phyloP scores from a whole-genome alignment of 768 basidiomycete genomes.

The Hygrophoropsis aurantiaca region DNA sequence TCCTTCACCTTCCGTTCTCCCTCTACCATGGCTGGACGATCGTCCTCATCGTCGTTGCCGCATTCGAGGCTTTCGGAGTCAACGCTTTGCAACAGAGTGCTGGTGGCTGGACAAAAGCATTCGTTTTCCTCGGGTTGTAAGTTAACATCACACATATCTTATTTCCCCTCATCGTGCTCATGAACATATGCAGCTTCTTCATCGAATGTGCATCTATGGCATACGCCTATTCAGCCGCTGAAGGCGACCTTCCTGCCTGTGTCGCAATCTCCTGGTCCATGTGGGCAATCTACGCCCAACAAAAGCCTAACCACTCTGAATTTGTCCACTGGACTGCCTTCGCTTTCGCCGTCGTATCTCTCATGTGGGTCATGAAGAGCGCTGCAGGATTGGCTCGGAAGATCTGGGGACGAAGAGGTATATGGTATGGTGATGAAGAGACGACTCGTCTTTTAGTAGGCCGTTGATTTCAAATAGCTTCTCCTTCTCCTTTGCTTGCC shows the following conservation, averaged over 20 bases:
- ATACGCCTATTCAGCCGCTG: slow-evolving; percentile 63
- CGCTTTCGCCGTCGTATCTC: slow-evolving; percentile 59
- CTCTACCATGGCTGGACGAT: slow-evolving; percentile 66
- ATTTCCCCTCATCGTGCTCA: background rate
- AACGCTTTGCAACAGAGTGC: slow-evolving; percentile 52
- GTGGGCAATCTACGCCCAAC: slow-evolving; percentile 61
- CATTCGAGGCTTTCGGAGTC: slow-evolving; percentile 61
- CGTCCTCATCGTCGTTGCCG: slow-evolving; percentile 51
- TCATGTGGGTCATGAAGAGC: slow-evolving; percentile 63
- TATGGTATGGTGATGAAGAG: slow-evolving; percentile 22
- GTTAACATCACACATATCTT: too few relatives aligned
- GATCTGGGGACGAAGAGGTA: slow-evolving; percentile 32
- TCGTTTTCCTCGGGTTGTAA: slow-evolving; percentile 59
- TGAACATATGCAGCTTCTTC: slow-evolving; percentile 38
- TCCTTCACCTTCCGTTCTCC: slow-evolving; percentile 73
- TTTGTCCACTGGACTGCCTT: slow-evolving; percentile 72
- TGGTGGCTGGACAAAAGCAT: slow-evolving; percentile 59
- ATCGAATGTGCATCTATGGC: slow-evolving; percentile 58
- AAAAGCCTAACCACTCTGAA: slow-evolving; percentile 39
- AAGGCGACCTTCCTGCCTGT: slow-evolving; percentile 69
- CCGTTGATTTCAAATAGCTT: slow-evolving; percentile 9
- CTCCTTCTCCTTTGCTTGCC: too few relatives aligned
- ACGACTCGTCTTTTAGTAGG: slow-evolving; percentile 32
- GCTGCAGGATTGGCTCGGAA: slow-evolving; percentile 38
- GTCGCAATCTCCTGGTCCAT: slow-evolving; percentile 67